Base-by-base conservation (phyloP, 2,329 filamentous ascomycete species). In the Lanzia echinophila region DNA sequence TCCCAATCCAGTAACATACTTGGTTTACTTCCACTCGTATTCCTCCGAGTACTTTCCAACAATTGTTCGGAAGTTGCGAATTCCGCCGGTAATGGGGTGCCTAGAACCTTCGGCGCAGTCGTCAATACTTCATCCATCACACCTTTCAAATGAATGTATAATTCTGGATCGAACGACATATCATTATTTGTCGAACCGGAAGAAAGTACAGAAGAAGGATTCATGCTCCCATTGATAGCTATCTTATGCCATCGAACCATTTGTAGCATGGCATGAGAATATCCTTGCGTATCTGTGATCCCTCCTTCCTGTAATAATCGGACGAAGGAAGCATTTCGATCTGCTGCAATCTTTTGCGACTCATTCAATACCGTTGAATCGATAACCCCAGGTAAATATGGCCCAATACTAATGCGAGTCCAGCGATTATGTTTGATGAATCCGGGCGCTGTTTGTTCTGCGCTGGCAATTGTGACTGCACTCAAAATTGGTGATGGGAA, bases 181-280 rank as follows among this genome's bases (percentile, higher is more conserved):
- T 79, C 78, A 44, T 81, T 77, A 64, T 88, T 88, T 50, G 81
- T 78, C 2, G 76, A 72, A 1, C 84, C 83, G 12, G 83, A 82
- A 1, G 79, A 80, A 0, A 89, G 75, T 7, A 88, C 84, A 2
- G 84, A 82, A 1, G 81, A 84, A 0, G 86, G 84, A 70, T 89
- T 89, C 77, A 88, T 86, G 49, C 83, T 81, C 0, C 84, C 83
- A 68, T 89, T 89, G 73, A 89, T 88, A 62, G 83, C 84, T 58
- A 88, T 79, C 69, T 89, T 89, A 69, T 88, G 85, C 86, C 86
- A 89, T 22, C 86, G 76, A 17, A 88, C 79, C 41, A 82, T 78
- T 69, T 89, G 86, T 44, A 89, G 72, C 56, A 82, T 84, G 32
- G 82, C 71, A 67, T 87, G 83, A 45, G 79, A 76, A 62, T 85